Evolutionary conservation across 768 basidiomycete species (phyloP).

Genomic region (Tricholoma bakamatsutake): DNA sequence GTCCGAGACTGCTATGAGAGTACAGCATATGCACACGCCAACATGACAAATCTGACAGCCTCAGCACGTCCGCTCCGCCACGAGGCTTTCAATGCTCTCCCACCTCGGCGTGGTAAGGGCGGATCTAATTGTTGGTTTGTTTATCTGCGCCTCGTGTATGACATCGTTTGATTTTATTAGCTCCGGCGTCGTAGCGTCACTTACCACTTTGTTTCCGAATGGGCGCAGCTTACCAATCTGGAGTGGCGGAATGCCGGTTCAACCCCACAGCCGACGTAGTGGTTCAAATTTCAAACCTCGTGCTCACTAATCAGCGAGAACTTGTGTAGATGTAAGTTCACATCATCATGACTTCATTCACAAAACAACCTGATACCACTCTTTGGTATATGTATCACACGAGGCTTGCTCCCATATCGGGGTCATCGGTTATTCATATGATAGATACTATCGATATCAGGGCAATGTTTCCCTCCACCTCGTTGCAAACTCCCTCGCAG

Average conservation of each 20-base stretch:
- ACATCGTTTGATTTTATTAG: conserved; percentile 15
- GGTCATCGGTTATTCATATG: background rate
- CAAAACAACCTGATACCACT: background rate
- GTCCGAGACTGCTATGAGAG: background rate
- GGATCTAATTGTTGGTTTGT: background rate
- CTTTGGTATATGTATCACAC: background rate
- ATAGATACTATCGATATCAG: background rate
- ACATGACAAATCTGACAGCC: background rate
- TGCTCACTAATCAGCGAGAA: background rate
- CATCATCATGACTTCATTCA: background rate
- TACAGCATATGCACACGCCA: background rate
- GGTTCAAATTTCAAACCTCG: background rate
- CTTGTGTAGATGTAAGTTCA: background rate
- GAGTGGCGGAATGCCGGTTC: background rate
- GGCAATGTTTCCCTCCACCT: background rate
- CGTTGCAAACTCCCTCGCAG: background rate
- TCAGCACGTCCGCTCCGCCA: conserved; percentile 6
- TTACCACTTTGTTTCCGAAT: background rate
- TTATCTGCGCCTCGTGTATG: conserved; percentile 12
- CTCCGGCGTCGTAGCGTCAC: background rate
- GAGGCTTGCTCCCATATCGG: background rate
- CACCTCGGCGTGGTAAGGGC: background rate
- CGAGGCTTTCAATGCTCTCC: conserved; percentile 5
- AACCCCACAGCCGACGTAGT: background rate
- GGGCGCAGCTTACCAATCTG: background rate